A percentile compares a stretch with the other conserved stretches of the same genome.
Evolutionary conservation across 2,329 filamentous ascomycete genomes (phyloP).

Genomic region (Penicillium sp.): DNA sequence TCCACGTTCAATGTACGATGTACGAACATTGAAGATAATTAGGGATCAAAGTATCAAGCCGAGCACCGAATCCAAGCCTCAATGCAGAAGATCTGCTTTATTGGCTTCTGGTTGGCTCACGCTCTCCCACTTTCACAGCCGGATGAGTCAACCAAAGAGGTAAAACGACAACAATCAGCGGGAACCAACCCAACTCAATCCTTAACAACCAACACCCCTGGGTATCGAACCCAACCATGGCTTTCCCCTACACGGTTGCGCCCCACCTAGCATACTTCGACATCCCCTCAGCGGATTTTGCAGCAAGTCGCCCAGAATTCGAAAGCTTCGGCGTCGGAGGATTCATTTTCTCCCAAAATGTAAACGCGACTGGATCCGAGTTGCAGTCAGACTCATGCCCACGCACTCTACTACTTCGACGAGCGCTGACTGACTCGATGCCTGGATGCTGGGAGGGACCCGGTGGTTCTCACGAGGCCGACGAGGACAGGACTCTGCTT

Average conservation of each 20-base stretch:
- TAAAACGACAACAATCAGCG: too few relatives aligned
- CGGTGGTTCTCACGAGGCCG: slow-evolving; percentile 49
- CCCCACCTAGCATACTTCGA: slow-evolving; percentile 33
- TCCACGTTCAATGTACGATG: too few relatives aligned
- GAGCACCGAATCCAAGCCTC: too few relatives aligned
- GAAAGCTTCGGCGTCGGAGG: slow-evolving; percentile 30
- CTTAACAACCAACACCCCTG: neutral
- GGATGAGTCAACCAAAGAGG: too few relatives aligned
- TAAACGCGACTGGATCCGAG: neutral
- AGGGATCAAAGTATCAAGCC: too few relatives aligned
- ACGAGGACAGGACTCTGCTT: slow-evolving; percentile 50
- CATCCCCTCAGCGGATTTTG: slow-evolving; percentile 27
- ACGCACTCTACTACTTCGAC: slow-evolving; percentile 47
- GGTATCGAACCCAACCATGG: slow-evolving; percentile 8
- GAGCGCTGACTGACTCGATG: slow-evolving; percentile 41
- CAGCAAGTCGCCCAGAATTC: slow-evolving; percentile 27
- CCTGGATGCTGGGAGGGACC: slow-evolving; percentile 52
- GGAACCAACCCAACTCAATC: too few relatives aligned
- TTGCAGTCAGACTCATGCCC: slow-evolving; percentile 5
- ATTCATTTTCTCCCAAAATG: slow-evolving; percentile 29
- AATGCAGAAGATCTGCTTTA: too few relatives aligned
- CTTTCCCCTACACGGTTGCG: slow-evolving; percentile 22
- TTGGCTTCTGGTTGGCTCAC: too few relatives aligned
- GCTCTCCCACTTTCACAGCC: too few relatives aligned
- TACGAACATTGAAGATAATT: too few relatives aligned